Evolutionary conservation across 139 green algal species (phyloP).

Genomic region (Limnomonas spitsbergensis): DNA sequence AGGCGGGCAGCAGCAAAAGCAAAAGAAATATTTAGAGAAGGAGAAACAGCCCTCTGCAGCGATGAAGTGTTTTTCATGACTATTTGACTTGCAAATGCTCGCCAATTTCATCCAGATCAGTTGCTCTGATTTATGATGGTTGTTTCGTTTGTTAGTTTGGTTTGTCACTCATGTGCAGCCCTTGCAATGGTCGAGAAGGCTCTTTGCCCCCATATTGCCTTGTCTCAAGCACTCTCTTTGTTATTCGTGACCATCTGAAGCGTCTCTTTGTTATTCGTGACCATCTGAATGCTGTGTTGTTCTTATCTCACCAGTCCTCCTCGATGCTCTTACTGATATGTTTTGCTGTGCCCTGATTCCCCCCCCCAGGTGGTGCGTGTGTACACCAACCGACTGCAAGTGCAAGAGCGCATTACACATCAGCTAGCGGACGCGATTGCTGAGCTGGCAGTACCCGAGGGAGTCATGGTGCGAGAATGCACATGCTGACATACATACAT

Average conservation of each 20-base stretch:
- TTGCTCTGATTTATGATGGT: no score
- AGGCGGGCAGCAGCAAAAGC: no score
- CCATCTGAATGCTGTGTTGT: no score
- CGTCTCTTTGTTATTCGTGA: background rate
- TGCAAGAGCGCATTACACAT: constrained; percentile 92
- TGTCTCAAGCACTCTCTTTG: background rate
- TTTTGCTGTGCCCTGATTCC: no score
- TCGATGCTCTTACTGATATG: no score
- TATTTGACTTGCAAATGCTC: background rate
- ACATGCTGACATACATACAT: background rate
- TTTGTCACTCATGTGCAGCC: no score
- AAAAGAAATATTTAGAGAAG: background rate
- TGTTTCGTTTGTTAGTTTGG: no score
- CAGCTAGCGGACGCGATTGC: constrained; percentile 63
- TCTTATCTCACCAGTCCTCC: no score
- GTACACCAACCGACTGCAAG: constrained; percentile 72
- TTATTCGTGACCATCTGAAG: background rate
- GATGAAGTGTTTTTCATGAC: background rate
- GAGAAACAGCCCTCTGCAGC: background rate
- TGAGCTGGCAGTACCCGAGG: constrained; percentile 5
- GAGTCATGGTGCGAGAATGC: constrained; percentile 1
- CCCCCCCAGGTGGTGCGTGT: constrained; percentile 41
- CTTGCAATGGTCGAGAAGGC: no score
- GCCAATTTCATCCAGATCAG: no score
- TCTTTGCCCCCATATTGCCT: background rate